phyloP scores from a whole-genome alignment of 192 early-diverging fungal genomes.

The Gonapodya prolifera region DNA sequence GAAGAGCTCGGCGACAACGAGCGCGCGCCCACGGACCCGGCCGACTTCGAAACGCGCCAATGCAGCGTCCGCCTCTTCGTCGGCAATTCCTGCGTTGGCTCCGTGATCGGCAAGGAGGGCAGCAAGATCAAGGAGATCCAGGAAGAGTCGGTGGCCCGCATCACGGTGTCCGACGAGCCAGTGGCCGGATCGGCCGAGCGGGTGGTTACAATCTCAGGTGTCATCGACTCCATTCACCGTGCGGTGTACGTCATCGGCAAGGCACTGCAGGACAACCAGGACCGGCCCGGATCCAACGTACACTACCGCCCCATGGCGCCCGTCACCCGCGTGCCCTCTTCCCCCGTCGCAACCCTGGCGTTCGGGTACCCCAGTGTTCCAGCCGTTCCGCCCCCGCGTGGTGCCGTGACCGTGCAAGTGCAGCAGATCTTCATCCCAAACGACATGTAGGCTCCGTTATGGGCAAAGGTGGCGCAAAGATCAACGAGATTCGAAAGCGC shows the following conservation, averaged over 20 bases:
- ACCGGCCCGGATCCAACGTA: too few species aligned
- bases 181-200: slow-evolving; percentile 88
- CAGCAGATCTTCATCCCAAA: slow-evolving; percentile 87
- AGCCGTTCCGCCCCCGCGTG: not conserved
- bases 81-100: slow-evolving; percentile 79
- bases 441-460: slow-evolving; percentile 96
- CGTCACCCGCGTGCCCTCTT: too few species aligned
- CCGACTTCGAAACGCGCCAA: not conserved
- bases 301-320: not conserved
- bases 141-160: slow-evolving; percentile 66
- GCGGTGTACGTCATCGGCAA: not conserved
- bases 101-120: slow-evolving; percentile 87
- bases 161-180: slow-evolving; percentile 80
- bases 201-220: slow-evolving; percentile 74
- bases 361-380: slow-evolving; percentile 10
- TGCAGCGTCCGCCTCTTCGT: slow-evolving; percentile 77
- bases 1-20: not conserved
- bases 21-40: not conserved
- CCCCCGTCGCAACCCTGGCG: too few species aligned
- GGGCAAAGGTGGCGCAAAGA: slow-evolving; percentile 67
- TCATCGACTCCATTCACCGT: slow-evolving; percentile 53
- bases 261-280: too few species aligned
- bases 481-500: slow-evolving; percentile 32
- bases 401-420: slow-evolving; percentile 16
- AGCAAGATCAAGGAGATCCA: slow-evolving; percentile 93